These are phyloP conservation scores for Herpetospermum pedunculosum DNA, from an alignment of 306 rosid species.

Conservation along the genomic window DNA sequence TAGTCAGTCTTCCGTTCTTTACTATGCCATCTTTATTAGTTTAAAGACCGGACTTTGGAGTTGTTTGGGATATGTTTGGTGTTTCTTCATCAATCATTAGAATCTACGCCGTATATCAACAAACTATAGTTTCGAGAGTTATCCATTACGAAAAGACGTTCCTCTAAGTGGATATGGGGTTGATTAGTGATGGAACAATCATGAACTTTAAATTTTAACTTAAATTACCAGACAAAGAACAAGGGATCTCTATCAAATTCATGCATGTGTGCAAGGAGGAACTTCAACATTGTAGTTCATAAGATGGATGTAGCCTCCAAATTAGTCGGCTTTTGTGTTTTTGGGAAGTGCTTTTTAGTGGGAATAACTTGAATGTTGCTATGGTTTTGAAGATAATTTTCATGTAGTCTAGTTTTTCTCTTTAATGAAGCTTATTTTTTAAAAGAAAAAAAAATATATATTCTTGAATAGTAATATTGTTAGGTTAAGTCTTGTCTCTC, in stretches of 20 bases:
- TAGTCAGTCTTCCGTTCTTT: not conserved
- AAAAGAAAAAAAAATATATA: not conserved
- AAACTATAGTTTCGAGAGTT: no score
- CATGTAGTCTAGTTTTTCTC: not conserved
- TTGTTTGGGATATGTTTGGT: not conserved
- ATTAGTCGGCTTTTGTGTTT: not conserved
- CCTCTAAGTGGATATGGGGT: no score
- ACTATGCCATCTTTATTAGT: not conserved
- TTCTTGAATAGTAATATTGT: not conserved
- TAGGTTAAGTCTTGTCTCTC: not conserved
- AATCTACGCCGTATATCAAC: no score
- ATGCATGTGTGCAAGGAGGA: not conserved
- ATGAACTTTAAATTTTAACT: no score
- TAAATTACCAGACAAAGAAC: no score
- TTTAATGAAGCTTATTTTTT: not conserved
- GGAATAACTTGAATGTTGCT: not conserved
- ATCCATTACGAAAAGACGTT: no score
- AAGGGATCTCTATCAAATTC: not conserved
- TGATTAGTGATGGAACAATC: no score
- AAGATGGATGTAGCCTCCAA: not conserved
- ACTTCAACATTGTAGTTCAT: not conserved
- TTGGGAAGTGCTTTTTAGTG: not conserved
- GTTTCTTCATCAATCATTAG: no score
- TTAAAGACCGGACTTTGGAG: not conserved
- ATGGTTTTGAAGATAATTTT: not conserved